These are phyloP conservation scores for Candida glaebosa DNA, from an alignment of 805 yeast species.

Conservation along the genomic window DNA sequence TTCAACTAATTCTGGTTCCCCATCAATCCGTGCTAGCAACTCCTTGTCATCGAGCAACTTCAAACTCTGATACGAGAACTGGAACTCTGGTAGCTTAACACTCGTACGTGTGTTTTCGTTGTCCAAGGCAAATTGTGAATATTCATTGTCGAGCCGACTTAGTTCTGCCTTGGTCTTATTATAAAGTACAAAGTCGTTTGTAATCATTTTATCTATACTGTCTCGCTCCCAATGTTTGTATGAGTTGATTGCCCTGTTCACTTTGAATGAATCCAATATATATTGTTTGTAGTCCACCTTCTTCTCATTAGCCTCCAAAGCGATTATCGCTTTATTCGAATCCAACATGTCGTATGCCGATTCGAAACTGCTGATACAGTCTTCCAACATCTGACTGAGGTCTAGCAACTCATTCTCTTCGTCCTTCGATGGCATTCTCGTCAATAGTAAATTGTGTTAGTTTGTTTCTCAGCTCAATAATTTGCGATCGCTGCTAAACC, in stretches of 20 bases:
- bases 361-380: constrained; percentile 8
- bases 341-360: constrained; percentile 13
- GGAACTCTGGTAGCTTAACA: constrained; percentile 25
- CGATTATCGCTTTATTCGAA: background rate
- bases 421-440: background rate
- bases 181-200: constrained; percentile 22
- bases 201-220: constrained; percentile 16
- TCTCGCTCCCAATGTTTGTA: constrained; percentile 27
- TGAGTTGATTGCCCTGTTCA: constrained; percentile 27
- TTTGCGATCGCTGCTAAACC: background rate
- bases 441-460: background rate
- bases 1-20: constrained; percentile 10
- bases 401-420: constrained; percentile 1
- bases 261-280: constrained; percentile 33
- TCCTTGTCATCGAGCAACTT: constrained; percentile 19
- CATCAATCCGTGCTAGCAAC: constrained; percentile 14
- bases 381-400: background rate
- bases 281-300: constrained; percentile 11
- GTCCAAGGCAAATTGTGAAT: constrained; percentile 18
- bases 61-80: constrained; percentile 27
- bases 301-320: constrained; percentile 3
- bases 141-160: constrained; percentile 23
- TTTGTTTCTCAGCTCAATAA: background rate
- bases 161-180: constrained; percentile 28
- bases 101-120: constrained; percentile 20